phyloP scores from a whole-genome alignment of 2,329 filamentous ascomycete species.

The Clonostachys solani region DNA sequence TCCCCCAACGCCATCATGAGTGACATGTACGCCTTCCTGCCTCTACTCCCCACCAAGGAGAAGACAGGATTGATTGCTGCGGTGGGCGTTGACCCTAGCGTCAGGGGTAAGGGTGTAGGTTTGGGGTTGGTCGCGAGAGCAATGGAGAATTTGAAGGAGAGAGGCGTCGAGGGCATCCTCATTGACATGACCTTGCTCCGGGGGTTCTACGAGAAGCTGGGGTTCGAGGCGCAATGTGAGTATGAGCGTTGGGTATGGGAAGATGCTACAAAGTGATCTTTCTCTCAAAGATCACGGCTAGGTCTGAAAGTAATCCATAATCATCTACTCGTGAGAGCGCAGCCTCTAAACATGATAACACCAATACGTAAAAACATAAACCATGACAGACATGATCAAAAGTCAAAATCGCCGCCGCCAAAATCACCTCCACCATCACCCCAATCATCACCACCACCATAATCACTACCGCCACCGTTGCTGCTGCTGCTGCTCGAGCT shows the following conservation, averaged over 20 bases:
- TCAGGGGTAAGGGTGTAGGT: conserved; percentile 10
- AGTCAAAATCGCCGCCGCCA: no score
- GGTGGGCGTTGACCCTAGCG: conserved; percentile 11
- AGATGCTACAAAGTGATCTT: no score
- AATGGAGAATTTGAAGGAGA: conserved; percentile 10
- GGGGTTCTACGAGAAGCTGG: conserved; percentile 13
- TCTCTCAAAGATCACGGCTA: no score
- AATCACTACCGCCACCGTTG: no score
- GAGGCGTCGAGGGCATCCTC: conserved; percentile 10
- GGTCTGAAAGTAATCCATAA: no score
- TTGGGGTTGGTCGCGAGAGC: conserved; percentile 12
- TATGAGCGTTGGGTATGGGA: conserved; percentile 6
- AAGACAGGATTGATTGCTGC: conserved; percentile 13
- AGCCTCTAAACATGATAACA: no score
- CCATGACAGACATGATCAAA: no score
- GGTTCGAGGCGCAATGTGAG: conserved; percentile 8
- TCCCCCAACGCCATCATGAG: conserved; percentile 1
- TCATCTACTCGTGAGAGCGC: no score
- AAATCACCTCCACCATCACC: no score
- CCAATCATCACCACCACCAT: no score
- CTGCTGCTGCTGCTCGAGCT: no score
- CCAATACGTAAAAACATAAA: no score
- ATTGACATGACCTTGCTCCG: conserved; percentile 11
- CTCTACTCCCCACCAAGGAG: conserved; percentile 8
- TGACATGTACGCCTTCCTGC: conserved; percentile 7